These are phyloP conservation scores for Centrapalus pauciflorus DNA, from an alignment of 129 eudicot genomes.

Conservation along the genomic window DNA sequence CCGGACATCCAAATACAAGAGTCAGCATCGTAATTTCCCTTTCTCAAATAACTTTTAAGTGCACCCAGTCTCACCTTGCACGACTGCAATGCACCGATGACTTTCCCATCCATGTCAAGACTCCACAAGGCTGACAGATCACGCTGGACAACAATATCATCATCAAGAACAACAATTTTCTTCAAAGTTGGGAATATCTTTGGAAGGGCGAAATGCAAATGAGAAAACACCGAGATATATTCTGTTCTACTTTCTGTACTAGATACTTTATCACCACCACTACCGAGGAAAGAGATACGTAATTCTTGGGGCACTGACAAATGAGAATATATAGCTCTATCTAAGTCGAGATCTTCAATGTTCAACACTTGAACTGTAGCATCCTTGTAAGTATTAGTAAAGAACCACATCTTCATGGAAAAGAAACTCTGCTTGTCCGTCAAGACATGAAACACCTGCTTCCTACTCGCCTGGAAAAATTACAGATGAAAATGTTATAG, in stretches of 20 bases:
- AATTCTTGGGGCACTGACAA: slow-evolving; percentile 71
- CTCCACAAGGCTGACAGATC: slow-evolving; percentile 84
- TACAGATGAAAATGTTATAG: slow-evolving; percentile 13
- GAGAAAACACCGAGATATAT: slow-evolving; percentile 74
- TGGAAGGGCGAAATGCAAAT: slow-evolving; percentile 78
- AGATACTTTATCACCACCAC: slow-evolving; percentile 33
- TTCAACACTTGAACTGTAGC: slow-evolving; percentile 81
- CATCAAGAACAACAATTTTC: slow-evolving; percentile 78
- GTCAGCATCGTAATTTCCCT: slow-evolving; percentile 30
- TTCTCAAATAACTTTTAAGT: slow-evolving; percentile 45
- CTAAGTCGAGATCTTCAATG: slow-evolving; percentile 60
- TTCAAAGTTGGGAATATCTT: slow-evolving; percentile 54
- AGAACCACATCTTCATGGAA: slow-evolving; percentile 93
- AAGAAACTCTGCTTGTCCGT: slow-evolving; percentile 79
- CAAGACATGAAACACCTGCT: slow-evolving; percentile 84
- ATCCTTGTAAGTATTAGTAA: slow-evolving; percentile 60
- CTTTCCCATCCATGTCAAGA: slow-evolving; percentile 72
- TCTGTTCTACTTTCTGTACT: slow-evolving; percentile 45
- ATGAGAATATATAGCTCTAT: slow-evolving; percentile 23
- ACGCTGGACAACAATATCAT: slow-evolving; percentile 76
- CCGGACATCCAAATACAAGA: slow-evolving; percentile 98
- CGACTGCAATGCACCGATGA: slow-evolving; percentile 67
- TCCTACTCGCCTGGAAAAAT: slow-evolving; percentile 67
- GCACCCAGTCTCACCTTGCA: slow-evolving; percentile 62
- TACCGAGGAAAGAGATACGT: slow-evolving; percentile 77